Base-by-base conservation (phyloP, 2,329 filamentous ascomycete genomes). In the Stagonosporopsis tanaceti region DNA sequence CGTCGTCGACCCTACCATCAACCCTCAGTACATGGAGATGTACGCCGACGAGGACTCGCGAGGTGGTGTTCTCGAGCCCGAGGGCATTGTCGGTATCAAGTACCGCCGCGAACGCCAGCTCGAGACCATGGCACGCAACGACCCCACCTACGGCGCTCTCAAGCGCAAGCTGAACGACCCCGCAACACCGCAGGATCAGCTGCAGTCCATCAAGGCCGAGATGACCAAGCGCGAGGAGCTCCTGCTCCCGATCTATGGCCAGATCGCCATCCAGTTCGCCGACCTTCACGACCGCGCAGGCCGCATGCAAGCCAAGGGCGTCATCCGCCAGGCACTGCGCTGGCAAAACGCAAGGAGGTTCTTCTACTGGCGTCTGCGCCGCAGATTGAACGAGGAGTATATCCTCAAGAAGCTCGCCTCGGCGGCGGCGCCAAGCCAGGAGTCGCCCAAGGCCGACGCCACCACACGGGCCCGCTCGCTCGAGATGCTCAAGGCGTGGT, bases 291-390 rank as follows among this genome's bases (percentile, higher is more conserved):
- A 99, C 79, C 93, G 95, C 44, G 89, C 95, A 40, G 95, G 93
- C 58, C 92, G 95, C 80, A 99, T 99, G 95, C 87, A 97, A 82
- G 95, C 95, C 78, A 99, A 99, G 88, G 90, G 93, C 61, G 89
- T 90, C 55, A 97, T 99, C 71, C 92, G 95, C 62, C 86, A 91
- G 69, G 81, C 88, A 12, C 85, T 99, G 38, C 86, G 89, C 72
- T 98, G 94, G 95, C 84, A 87, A 76, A 90, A 97, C 69, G 89
- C 94, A 9, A 89, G 95, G 65, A 90, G 94, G 74, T 98, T 95
- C 91, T 98, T 99, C 85, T 99, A 98, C 90, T 99, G 96, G 95
- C 94, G 95, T 79, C 89, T 97, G 62, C 93, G 96, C 79, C 91
- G 95, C 76, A 88, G 95, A 80, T 85, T 99, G 75, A 98, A 96